phyloP scores from a whole-genome alignment of 2,329 filamentous ascomycete species.

The Diaporthe aspalathi region DNA sequence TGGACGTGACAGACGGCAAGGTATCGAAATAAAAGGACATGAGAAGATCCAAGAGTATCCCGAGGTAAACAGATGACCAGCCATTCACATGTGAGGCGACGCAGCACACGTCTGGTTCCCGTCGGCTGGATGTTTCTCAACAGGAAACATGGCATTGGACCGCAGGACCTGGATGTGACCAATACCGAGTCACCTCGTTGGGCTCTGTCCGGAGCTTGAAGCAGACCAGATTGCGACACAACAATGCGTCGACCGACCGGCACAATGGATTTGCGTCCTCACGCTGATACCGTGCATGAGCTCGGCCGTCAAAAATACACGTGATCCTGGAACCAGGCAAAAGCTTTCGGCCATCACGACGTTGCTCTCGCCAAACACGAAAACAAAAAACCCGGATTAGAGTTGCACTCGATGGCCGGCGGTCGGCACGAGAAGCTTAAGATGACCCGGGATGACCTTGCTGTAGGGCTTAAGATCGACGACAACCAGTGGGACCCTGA shows the following conservation, averaged over 20 bases:
- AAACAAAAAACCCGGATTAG: background rate
- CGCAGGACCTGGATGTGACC: background rate
- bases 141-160: background rate
- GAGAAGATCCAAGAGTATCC: background rate
- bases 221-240: constrained; percentile 3
- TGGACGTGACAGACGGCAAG: background rate
- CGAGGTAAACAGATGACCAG: background rate
- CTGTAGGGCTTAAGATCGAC: constrained; percentile 8
- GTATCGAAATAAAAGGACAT: background rate
- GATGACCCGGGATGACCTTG: constrained; percentile 2
- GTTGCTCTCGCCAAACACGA: background rate
- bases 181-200: background rate
- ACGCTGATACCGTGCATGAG: constrained; percentile 1
- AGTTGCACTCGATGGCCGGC: constrained; percentile 20
- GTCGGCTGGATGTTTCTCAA: constrained; percentile 25
- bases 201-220: background rate
- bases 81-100: constrained; percentile 15
- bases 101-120: background rate
- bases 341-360: background rate
- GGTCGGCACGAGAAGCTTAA: constrained; percentile 17
- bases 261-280: background rate
- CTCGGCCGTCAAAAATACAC: background rate
- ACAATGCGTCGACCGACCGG: background rate
- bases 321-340: background rate
- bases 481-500: constrained; percentile 12